Evolutionary conservation across 495 filamentous ascomycete species (phyloP), one percentile per base, ranked within the genome.

Genomic region (Podospora conica): DNA sequence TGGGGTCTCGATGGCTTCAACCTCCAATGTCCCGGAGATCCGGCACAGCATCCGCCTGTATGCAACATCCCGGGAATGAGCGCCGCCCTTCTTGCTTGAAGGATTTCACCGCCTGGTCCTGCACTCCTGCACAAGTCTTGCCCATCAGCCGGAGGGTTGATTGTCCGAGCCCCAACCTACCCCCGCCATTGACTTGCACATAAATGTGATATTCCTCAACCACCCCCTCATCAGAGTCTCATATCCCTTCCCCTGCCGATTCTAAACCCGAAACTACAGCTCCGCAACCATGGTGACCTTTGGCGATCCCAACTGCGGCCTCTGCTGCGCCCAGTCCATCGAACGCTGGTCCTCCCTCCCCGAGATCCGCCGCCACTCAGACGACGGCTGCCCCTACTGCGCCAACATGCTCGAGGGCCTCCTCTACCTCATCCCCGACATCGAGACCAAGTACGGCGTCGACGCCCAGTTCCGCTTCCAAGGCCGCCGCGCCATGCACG

Each of bases 301-400:
- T 3, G 53, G 53, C 25, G 61, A 63, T 21, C 61, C 61, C 4
- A 63, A 63, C n/a, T 63, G 61, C 53, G 18, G 24, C 21, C 53
- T 63, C 23, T 63, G 61, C 53, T 9, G 21, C 61, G 61, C 61
- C 24, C 61, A 63, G 15, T 23, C 21, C 9, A 27, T 33, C 25
- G 48, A 40, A 8, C 24, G 53, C 18, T 63, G 61, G 61, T 54
- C 61, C 21, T 28, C 20, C 9, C 23, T 63, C 6, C 53, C 53
- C 23, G 61, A 63, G 11, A 56, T 63, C 23, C 24, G 56, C 22
- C 53, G 15, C 24, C 61, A 63, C 23, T 24, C 61, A 9, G 53
- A 56, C 1, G 61, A 63, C 23, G 53, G 61, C 24, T 63, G 61
- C 18, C 61, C 61, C n/a, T 63, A 63, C 53, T 63, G 61, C 53